Conservation (phyloP, 2,329 filamentous ascomycete genomes). For the Mycosphaerelloides madeirae region DNA sequence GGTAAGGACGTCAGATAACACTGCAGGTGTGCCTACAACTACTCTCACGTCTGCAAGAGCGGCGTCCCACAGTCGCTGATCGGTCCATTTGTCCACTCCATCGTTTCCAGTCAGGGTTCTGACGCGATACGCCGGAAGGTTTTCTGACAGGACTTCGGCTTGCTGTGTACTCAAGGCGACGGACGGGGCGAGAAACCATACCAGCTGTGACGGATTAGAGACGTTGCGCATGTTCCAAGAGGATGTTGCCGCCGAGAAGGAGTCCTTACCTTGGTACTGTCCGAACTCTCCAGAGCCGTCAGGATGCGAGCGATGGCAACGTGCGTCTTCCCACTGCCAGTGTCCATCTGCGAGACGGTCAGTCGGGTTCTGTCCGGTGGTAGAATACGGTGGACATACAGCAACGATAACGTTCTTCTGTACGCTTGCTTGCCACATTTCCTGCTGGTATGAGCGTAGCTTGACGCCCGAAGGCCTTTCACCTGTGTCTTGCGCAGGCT, state of each 20-base stretch:
- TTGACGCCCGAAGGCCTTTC: not conserved
- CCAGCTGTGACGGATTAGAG: slow-evolving; percentile 28
- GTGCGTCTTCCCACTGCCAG: slow-evolving; percentile 47
- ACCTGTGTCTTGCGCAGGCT: too few relatives aligned
- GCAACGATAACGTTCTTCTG: slow-evolving; percentile 44
- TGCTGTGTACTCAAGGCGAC: slow-evolving; percentile 43
- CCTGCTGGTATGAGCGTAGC: slow-evolving; percentile 45
- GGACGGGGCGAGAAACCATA: slow-evolving; percentile 46
- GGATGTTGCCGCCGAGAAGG: not conserved
- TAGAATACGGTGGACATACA: slow-evolving; percentile 12
- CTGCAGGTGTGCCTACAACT: slow-evolving; percentile 72
- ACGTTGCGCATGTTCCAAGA: not conserved
- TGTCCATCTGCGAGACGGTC: slow-evolving; percentile 37
- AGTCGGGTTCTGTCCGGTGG: slow-evolving; percentile 6
- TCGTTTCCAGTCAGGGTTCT: slow-evolving; percentile 64
- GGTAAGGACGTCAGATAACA: slow-evolving; percentile 67
- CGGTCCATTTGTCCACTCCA: slow-evolving; percentile 68
- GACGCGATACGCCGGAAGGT: slow-evolving; percentile 49
- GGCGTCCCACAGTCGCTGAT: slow-evolving; percentile 61
- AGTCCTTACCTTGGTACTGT: slow-evolving; percentile 33
- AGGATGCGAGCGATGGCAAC: slow-evolving; percentile 43
- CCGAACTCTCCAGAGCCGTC: slow-evolving; percentile 38
- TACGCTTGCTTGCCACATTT: slow-evolving; percentile 46
- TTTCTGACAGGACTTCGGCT: slow-evolving; percentile 30
- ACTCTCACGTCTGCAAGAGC: slow-evolving; percentile 61